phyloP scores from a whole-genome alignment of 306 rosid genomes.

The Begonia loranthoides region DNA sequence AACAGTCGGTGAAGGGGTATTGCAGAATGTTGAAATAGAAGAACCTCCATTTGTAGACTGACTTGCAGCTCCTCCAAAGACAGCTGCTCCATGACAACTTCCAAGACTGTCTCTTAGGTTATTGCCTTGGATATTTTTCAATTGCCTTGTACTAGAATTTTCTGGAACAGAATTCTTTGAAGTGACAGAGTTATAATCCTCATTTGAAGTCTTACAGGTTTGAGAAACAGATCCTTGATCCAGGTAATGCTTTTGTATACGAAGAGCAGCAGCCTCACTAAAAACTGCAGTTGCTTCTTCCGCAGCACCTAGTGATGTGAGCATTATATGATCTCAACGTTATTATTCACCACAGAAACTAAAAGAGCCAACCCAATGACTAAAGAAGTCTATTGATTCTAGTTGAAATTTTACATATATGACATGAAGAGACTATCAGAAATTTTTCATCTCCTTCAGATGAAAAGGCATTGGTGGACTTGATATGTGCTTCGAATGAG shows the following conservation, averaged over 20 bases:
- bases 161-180: slow-evolving; percentile 40
- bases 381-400: too few relatives aligned
- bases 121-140: slow-evolving; percentile 50
- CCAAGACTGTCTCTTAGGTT: slow-evolving; percentile 62
- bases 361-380: neutral
- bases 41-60: slow-evolving; percentile 48
- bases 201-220: slow-evolving; percentile 34
- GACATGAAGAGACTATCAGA: too few relatives aligned
- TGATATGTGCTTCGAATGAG: too few relatives aligned
- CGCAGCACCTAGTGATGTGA: slow-evolving; percentile 55
- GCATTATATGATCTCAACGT: slow-evolving; percentile 10
- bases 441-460: too few relatives aligned
- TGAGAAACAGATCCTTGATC: slow-evolving; percentile 34
- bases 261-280: slow-evolving; percentile 83
- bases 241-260: slow-evolving; percentile 73
- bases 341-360: neutral
- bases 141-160: slow-evolving; percentile 56
- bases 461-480: too few relatives aligned
- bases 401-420: too few relatives aligned
- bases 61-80: slow-evolving; percentile 47
- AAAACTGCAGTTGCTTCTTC: slow-evolving; percentile 86
- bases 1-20: slow-evolving; percentile 82
- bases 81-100: slow-evolving; percentile 43
- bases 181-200: slow-evolving; percentile 42
- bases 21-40: slow-evolving; percentile 60